Conservation (phyloP, 495 filamentous ascomycete species). For the Aspergillus homomorphus region DNA sequence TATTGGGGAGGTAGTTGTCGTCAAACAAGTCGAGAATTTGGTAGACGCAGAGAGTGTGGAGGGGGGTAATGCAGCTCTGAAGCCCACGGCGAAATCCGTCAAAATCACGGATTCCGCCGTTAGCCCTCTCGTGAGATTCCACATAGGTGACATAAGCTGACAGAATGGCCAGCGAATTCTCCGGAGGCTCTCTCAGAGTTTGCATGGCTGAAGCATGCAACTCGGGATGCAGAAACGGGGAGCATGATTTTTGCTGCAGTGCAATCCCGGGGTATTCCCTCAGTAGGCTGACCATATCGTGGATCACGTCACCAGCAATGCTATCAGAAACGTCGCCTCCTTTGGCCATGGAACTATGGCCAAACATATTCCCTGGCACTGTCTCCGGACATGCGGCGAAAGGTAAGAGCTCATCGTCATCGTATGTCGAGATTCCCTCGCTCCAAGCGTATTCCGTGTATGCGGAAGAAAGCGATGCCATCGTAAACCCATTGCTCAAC, state of each 20-base stretch:
- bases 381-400: constrained; percentile 2
- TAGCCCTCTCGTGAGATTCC: constrained; percentile 15
- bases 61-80: constrained; percentile 16
- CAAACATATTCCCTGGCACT: constrained; percentile 8
- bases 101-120: constrained; percentile 12
- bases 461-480: background rate
- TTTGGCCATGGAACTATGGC: constrained; percentile 6
- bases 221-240: constrained; percentile 18
- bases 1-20: constrained; percentile 4
- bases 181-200: constrained; percentile 17
- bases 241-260: constrained; percentile 18
- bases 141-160: constrained; percentile 11
- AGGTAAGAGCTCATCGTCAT: background rate
- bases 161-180: constrained; percentile 12
- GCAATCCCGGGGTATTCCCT: constrained; percentile 15
- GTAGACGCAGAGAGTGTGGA: constrained; percentile 21
- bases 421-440: background rate
- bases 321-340: background rate
- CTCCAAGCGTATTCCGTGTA: background rate
- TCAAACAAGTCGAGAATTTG: constrained; percentile 19
- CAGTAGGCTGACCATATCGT: constrained; percentile 12
- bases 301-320: constrained; percentile 1
- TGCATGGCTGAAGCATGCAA: constrained; percentile 15
- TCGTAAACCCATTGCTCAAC: background rate
- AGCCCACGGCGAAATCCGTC: constrained; percentile 12